Evolutionary conservation across 2,329 filamentous ascomycete species (phyloP), one percentile per base, ranked within the genome.

Genomic region (Cladosporium sp.): DNA sequence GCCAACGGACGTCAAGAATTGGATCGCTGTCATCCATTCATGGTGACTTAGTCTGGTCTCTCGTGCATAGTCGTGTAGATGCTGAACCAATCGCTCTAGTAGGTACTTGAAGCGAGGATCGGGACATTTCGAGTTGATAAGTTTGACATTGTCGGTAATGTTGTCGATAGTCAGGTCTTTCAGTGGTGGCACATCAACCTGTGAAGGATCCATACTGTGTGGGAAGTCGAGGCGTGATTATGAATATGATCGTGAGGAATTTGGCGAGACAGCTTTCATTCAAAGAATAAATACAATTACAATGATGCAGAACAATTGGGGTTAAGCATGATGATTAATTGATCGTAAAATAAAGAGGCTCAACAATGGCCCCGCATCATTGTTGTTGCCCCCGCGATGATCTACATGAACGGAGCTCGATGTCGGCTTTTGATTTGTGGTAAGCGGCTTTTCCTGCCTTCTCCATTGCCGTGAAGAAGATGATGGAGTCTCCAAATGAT

Each of bases 21-120:
- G 79, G 64, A 94, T 82, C 1, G 87, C 89, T 0, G 85, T 80
- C 88, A 91, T 91, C 91, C 91, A 94, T 81, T 95, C 91, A 2
- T 87, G 82, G 4, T 89, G 90, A 75, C 87, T 91, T 37, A 94
- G 82, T 33, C 91, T 82, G 1, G 90, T 93, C 77, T 94, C 91
- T 64, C 91, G 85, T 5, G 90, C 90, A 75, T 93, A 94, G 79
- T 93, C 91, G 78, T 95, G 91, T 1, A 94, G 80, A 78, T 95
- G 91, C 14, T 86, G 86, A 57, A 93, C 89, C 16, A 93, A 83
- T 21, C 89, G 84, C 71, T 90, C 86, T 75, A 94, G 85, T 55
- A 95, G 77, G 75, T 91, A 93, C 68, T 86, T 89, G 67, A 91
- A 80, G 23, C 91, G 85, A 26, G 84, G 80, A 72, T 92, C 83